These are phyloP conservation scores for Allomyces arbusculus DNA, from an alignment of 192 early-diverging fungal species.

Conservation along the genomic window DNA sequence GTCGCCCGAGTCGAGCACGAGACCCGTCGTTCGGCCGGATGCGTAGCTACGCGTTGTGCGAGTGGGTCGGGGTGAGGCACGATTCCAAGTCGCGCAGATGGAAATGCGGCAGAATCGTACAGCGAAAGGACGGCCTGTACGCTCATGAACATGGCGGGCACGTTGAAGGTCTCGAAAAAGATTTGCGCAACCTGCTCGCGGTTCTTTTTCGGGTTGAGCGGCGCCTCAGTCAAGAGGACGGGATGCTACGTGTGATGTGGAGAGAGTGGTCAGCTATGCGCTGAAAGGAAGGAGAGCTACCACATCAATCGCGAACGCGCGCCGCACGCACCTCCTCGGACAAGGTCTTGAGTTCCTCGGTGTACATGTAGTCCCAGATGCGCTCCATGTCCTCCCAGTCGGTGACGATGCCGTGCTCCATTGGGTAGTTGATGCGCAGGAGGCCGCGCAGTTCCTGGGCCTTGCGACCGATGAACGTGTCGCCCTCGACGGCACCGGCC, in stretches of 20 bases:
- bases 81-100: background rate
- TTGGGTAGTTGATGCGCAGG: conserved; percentile 79
- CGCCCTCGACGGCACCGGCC: conserved; percentile 94
- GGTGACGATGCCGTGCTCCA: conserved; percentile 90
- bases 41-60: conserved; percentile 41
- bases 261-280: conserved; percentile 6
- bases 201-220: conserved; percentile 79
- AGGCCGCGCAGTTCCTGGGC: conserved; percentile 93
- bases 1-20: conserved; percentile 90
- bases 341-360: conserved; percentile 84
- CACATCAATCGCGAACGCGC: conserved; percentile 3
- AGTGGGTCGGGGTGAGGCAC: background rate
- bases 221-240: conserved; percentile 90
- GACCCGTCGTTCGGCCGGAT: conserved; percentile 89
- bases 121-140: conserved; percentile 95
- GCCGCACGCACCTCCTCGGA: conserved; percentile 62
- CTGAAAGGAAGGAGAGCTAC: background rate
- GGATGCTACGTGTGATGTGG: conserved; percentile 52
- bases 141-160: conserved; percentile 87
- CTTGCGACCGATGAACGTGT: conserved; percentile 83
- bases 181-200: conserved; percentile 86
- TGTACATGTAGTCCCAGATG: conserved; percentile 94
- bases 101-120: conserved; percentile 13
- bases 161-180: conserved; percentile 98
- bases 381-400: conserved; percentile 99